Base-by-base conservation (phyloP, 2,329 filamentous ascomycete species). In the Fusarium sulawesiense region DNA sequence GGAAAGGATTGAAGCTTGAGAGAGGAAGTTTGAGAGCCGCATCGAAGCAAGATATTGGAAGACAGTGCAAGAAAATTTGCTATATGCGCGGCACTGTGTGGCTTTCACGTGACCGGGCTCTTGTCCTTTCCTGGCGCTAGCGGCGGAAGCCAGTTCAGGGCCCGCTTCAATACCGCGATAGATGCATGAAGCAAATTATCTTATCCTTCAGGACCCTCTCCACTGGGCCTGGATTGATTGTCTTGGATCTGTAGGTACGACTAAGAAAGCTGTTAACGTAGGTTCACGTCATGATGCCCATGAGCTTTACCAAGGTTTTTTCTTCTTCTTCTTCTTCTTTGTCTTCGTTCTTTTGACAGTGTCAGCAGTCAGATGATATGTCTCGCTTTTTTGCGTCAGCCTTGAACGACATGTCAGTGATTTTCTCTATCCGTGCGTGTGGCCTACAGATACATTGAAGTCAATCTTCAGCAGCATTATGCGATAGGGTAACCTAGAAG, bases 11-110 rank as follows among this genome's bases (percentile, higher is more conserved):
- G 65, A 37, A 40, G 68, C 54, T 63, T 65, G 46, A 40, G 56
- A 51, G 57, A 66, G 64, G 49, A 66, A 62, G 20, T 41, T 62
- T 64, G 59, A 56, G 66, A 69, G 66, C 71, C 67, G 55, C 64
- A 64, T 66, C 61, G 62, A 66, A 63, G 55, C 66, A 73, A 76
- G 76, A 78, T 79, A 79, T 79, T 76, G 73, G 5, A 41, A 60
- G 40, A 78, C 78, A 79, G 78, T 79, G 78, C 27, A 72, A 61
- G 45, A 77, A 77, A 76, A 56, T 68, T 76, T 78, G 73, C 51
- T 47, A 8, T 13, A 30, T 25, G 47, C n/a, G n/a, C 18, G 12
- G 58, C 77, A 79, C 78, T 78, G 78, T 79, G 45, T 1, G 0
- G 0, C 0, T 0, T 1, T 44, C 77, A 79, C 76, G 78, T 79